Conservation (phyloP, 2,329 filamentous ascomycete species). For the Gliomastix tumulicola region DNA sequence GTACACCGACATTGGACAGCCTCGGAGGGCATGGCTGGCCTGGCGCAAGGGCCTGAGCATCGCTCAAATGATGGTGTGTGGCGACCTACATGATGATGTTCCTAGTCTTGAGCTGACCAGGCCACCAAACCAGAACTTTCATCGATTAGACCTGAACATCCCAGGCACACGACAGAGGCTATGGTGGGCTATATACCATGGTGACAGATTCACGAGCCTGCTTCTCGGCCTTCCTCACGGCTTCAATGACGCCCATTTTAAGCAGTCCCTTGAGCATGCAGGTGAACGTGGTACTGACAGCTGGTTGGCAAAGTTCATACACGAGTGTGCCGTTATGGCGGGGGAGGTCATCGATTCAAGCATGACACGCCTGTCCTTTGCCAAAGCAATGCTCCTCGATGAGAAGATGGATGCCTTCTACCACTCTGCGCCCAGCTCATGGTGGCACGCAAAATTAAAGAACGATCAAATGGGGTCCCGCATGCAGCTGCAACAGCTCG, state of each 20-base stretch:
- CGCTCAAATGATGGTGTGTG: slow-evolving; percentile 31
- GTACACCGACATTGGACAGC: slow-evolving; percentile 35
- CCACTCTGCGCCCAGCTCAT: slow-evolving; percentile 24
- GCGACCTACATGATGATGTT: no score
- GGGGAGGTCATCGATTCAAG: slow-evolving; percentile 34
- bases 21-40: slow-evolving; percentile 31
- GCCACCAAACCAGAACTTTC: no score
- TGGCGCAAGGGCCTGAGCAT: slow-evolving; percentile 30
- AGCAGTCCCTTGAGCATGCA: no score
- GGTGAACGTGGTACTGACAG: not conserved
- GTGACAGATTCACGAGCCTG: slow-evolving; percentile 34
- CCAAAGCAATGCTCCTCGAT: slow-evolving; percentile 27
- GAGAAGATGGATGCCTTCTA: slow-evolving; percentile 30
- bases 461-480: not conserved
- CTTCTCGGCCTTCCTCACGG: slow-evolving; percentile 29
- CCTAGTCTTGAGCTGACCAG: no score
- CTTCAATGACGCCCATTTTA: slow-evolving; percentile 7
- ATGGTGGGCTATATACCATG: slow-evolving; percentile 14
- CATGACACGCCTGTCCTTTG: slow-evolving; percentile 23
- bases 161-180: slow-evolving; percentile 3
- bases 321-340: slow-evolving; percentile 22
- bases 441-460: slow-evolving; percentile 23
- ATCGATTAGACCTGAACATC: no score
- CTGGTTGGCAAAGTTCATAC: slow-evolving; percentile 7
- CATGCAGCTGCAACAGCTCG: slow-evolving; percentile 17